Evolutionary conservation across 129 eudicot species (phyloP).

Genomic region (Logfia minima): DNA sequence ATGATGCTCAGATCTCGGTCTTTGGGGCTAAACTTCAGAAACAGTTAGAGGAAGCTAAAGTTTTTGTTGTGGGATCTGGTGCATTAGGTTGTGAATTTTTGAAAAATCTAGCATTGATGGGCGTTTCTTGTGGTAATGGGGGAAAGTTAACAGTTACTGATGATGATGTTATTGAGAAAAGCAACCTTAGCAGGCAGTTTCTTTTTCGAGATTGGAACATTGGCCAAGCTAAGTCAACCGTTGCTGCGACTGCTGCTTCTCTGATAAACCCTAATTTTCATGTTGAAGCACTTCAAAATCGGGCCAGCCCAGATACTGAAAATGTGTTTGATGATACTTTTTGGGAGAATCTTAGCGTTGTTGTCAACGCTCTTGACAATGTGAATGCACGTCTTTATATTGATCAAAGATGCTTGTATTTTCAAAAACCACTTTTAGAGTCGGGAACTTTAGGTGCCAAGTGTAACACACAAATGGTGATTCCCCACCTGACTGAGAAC

Average conservation of each 20-base stretch:
- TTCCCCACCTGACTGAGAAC: constrained; percentile 89
- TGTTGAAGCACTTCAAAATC: constrained; percentile 90
- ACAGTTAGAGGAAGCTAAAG: constrained; percentile 74
- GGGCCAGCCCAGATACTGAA: constrained; percentile 84
- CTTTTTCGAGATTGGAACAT: constrained; percentile 95
- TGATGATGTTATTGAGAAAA: constrained; percentile 93
- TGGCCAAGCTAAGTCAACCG: constrained; percentile 96
- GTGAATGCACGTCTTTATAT: constrained; percentile 88
- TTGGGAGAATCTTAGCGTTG: constrained; percentile 80
- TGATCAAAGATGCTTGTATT: constrained; percentile 88
- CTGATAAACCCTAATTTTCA: constrained; percentile 63
- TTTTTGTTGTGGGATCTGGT: constrained; percentile 86
- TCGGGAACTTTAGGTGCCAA: constrained; percentile 95
- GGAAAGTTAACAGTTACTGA: constrained; percentile 85
- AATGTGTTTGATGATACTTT: constrained; percentile 74
- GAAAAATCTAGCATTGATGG: constrained; percentile 89
- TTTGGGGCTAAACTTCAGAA: constrained; percentile 87
- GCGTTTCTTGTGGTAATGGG: constrained; percentile 68
- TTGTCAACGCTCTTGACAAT: constrained; percentile 83
- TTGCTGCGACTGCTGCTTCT: constrained; percentile 85
- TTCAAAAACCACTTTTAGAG: constrained; percentile 90
- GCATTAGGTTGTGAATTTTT: constrained; percentile 91
- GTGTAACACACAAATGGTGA: constrained; percentile 94
- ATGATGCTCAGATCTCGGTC: constrained; percentile 95
- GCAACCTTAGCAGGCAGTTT: constrained; percentile 93